These are phyloP conservation scores for Nicotiana attenuata DNA, from an alignment of 257 asterid species.

Conservation along the genomic window DNA sequence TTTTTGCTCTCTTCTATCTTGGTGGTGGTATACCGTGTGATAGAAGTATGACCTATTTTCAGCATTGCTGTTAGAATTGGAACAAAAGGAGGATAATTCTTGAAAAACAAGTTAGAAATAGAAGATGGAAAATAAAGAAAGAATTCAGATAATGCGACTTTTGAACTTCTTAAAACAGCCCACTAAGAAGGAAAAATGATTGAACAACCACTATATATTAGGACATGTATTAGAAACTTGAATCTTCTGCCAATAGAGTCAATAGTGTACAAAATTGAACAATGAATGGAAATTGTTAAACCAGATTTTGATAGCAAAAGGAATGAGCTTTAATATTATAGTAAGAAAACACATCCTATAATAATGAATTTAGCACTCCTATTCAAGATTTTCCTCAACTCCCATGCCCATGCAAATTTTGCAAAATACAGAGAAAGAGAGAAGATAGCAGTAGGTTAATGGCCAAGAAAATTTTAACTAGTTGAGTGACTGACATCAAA, in stretches of 20 bases:
- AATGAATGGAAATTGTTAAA: background rate
- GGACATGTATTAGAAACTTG: background rate
- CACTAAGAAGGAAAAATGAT: too few species aligned
- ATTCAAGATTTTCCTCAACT: background rate
- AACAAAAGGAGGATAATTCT: background rate
- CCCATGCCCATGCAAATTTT: background rate
- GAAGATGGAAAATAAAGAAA: background rate
- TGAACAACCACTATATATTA: background rate
- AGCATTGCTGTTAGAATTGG: background rate
- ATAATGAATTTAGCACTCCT: background rate
- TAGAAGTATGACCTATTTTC: background rate
- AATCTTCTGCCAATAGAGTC: background rate
- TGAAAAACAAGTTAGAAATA: background rate
- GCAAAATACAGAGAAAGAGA: background rate
- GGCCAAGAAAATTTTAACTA: background rate
- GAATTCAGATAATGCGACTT: background rate
- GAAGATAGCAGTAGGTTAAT: background rate
- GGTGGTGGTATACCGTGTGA: background rate
- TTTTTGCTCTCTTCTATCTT: background rate
- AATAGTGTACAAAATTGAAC: background rate
- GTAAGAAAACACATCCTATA: background rate
- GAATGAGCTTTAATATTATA: background rate
- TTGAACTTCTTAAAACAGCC: background rate
- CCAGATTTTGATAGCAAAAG: background rate
- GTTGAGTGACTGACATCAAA: background rate